Base-by-base conservation (phyloP, 352 stramenopile genomes). In the Blastocystis hominis region DNA sequence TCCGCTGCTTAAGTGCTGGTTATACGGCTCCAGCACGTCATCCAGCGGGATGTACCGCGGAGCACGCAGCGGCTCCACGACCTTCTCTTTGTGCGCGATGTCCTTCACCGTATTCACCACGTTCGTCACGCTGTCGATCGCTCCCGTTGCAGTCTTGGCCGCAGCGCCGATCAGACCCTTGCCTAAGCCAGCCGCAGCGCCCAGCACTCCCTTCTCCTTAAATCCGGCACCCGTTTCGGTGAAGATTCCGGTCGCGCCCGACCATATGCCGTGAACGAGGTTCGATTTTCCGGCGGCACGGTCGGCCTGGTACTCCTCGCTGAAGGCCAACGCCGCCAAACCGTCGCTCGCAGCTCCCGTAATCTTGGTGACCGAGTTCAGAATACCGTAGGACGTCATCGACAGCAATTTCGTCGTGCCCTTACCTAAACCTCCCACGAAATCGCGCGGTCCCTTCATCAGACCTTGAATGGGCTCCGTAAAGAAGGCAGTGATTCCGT, bases 231-330 rank as follows among this genome's bases (percentile, higher is more conserved):
- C 63, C 15, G 77, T 75, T n/a, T 87, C 77, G n/a, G 66, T 87
- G 55, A 87, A 75, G 24, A 87, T 59, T 10, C 77, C 77, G 13
- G 77, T 87, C 20, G 75, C 66, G 20, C 77, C 77, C 30, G 42
- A 61, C 62, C 62, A 78, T 24, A 76, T 44, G 34, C 77, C 66
- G 44, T 87, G 77, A 0, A 87, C 47, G n/a, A 87, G 50, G 44
- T 78, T 78, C 34, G 62, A 78, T 50, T 87, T 87, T 30, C 77
- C 77, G 20, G 62, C 66, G 24, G 77, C 77, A 44, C 93, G 89
- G 69, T 95, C 91, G 0, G 93, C 90, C 61, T 94, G 94, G 89
- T 95, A 95, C 88, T 94, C 90, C 42, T 94, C 92, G 77, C 94
- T 93, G 92, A 95, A 66, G 38, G 72, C 72, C 17, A 87, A 47